Base-by-base conservation (phyloP, 768 basidiomycete genomes). In the Lepiota venenata region DNA sequence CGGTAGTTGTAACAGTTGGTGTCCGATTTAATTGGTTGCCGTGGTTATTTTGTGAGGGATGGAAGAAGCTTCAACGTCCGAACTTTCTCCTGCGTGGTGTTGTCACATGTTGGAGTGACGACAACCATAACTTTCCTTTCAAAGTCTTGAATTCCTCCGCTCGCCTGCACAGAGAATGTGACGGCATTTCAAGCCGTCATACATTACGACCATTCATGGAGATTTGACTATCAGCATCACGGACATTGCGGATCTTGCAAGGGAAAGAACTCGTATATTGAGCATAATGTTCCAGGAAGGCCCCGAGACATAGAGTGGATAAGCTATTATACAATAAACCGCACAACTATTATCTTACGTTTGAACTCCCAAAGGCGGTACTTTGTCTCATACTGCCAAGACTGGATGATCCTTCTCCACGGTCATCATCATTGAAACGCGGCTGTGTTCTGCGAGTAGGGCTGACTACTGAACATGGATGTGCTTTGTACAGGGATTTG, bases 281-380 rank as follows among this genome's bases (percentile, higher is more conserved):
- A 32, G 32, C 32, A 32, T 41, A 47, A 18, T 27, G 45, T 15
- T 39, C 32, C 25, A 52, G 25, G 52, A 36, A 49, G 20, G 29
- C 43, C 50, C 50, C 29, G 51, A 52, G 20, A 20, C 11, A 22
- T 40, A n/a, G 32, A 40, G 22, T 50, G 10, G 15, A 40, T 6
- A 47, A 1, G 21, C 39, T 47, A 14, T 42, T 9, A 47, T 12
- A n/a, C 18, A 47, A 39, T 15, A 39, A 20, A 41, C 12, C n/a
- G 38, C 18, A 16, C 3, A 15, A 35, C 22, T 62, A 67, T 67
- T 71, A 93, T 56, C 91, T 76, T 22, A 86, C 84, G 57, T 69
- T 83, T 3, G 91, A 88, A 22, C 91, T 84, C 27, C 92, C 93
- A 52, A 87, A 80, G 0, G 90, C 92, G 14, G 89, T 88, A 63